Evolutionary conservation across 2,329 filamentous ascomycete genomes (phyloP).

Genomic region (Lecanoromycetidae sp.): DNA sequence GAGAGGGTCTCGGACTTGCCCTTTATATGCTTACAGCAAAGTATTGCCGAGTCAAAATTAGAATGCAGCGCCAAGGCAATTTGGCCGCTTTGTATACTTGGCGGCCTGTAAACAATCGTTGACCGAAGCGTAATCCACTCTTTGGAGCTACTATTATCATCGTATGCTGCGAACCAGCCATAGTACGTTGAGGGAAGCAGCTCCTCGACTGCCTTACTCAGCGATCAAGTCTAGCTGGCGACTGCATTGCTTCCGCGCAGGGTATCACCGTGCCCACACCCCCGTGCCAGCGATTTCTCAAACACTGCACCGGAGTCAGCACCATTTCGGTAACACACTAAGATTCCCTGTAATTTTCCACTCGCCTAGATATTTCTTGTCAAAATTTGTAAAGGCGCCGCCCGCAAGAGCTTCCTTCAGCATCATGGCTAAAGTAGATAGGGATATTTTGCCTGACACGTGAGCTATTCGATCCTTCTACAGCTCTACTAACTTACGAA

Average conservation of each 20-base stretch:
- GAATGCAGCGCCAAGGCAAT: neutral
- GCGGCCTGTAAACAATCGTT: too few species aligned
- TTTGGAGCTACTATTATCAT: neutral
- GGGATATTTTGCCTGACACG: constrained; percentile 34
- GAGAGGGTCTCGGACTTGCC: too few species aligned
- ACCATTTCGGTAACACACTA: neutral
- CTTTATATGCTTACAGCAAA: too few species aligned
- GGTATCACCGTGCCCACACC: neutral
- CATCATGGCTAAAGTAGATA: constrained; percentile 33
- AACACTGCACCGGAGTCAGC: neutral
- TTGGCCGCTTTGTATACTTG: neutral
- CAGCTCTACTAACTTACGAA: neutral
- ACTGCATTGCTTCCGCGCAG: neutral
- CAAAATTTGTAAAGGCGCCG: neutral
- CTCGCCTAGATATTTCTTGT: neutral
- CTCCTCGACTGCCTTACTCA: neutral
- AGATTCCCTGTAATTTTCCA: neutral
- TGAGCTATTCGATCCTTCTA: constrained; percentile 40
- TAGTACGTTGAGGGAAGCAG: neutral
- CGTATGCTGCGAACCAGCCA: neutral
- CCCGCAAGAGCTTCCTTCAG: constrained; percentile 17
- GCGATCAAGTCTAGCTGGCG: neutral
- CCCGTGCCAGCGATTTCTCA: too few species aligned
- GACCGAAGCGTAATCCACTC: too few species aligned
- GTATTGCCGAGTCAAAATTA: too few species aligned